Conservation (phyloP, 1,284 basidiomycete species). For the Ustilago shanxiensis region DNA sequence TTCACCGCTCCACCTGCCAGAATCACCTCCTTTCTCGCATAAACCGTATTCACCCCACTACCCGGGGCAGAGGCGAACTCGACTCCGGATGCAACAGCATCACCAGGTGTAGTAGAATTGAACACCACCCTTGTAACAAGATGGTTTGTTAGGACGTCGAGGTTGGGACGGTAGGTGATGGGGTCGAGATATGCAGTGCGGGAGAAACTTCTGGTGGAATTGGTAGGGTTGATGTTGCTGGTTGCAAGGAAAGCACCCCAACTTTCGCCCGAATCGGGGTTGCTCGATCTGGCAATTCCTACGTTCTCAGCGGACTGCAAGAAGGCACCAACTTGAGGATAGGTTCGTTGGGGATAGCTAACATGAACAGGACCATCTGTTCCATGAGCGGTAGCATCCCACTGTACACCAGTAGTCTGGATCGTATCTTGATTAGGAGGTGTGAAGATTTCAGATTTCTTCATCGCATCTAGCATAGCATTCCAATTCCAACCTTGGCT, state of each 20-base stretch:
- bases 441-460: conserved; percentile 74
- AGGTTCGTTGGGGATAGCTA: conserved; percentile 50
- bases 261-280: conserved; percentile 74
- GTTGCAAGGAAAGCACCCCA: conserved; percentile 76
- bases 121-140: conserved; percentile 79
- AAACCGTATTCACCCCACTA: conserved; percentile 48
- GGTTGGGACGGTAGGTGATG: conserved; percentile 75
- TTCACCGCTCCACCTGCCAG: conserved; percentile 71
- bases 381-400: conserved; percentile 72
- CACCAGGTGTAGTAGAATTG: conserved; percentile 69
- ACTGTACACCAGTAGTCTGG: conserved; percentile 22
- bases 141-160: conserved; percentile 76
- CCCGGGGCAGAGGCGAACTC: conserved; percentile 65
- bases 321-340: conserved; percentile 53
- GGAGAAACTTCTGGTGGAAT: conserved; percentile 78
- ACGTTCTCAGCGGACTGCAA: conserved; percentile 56
- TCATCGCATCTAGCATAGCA: conserved; percentile 65
- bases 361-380: conserved; percentile 72
- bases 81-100: conserved; percentile 73
- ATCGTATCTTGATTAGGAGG: conserved; percentile 67
- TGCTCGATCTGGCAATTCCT: conserved; percentile 72
- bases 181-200: conserved; percentile 80
- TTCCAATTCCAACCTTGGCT: conserved; percentile 54
- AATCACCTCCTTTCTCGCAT: conserved; percentile 71
- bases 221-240: conserved; percentile 77